Base-by-base conservation (phyloP, 108 stramenopile species). In the Poteriospumella lacustris region DNA sequence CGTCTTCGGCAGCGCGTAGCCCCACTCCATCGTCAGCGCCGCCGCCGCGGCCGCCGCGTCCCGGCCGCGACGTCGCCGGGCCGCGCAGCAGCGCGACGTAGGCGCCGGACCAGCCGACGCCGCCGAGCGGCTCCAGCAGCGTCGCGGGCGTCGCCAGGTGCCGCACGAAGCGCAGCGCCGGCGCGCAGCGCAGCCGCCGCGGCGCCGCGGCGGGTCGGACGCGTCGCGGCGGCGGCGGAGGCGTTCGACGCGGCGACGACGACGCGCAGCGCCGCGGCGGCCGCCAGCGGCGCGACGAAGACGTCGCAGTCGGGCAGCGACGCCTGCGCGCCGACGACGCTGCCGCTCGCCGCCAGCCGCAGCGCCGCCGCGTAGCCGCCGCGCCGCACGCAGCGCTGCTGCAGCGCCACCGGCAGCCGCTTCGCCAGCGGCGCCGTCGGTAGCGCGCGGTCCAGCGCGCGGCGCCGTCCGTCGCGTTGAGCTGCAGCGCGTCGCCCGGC, bases 71-170 rank as follows among this genome's bases (percentile, higher is more conserved):
- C 95, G 68, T 90, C 90, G 67, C 95, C 93, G 79, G 44, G 92
- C 56, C 94, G 96, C 83, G 97, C 97, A 3, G 94, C 95, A 94
- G 93, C 82, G 89, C 87, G 34, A 91, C 92, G 0, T 68, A 82
- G 19, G 91, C 93, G 33, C 93, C 94, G 19, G 97, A 97, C 78
- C n/a, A n/a, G 95, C 92, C 19, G 91, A 92, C 76, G 93, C 94
- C 28, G 95, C 93, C 76, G 94, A 95, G 78, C 92, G 95, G 85
- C 91, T 97, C 2, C 96, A 95, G 0, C 86, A 92, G 28, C 95
- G 96, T 15, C 95, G 94, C 39, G 95, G 96, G 78, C 96, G 95
- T 15, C 94, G 91, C n/a, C 91, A 92, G 78, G 91, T 94, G 29
- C 93, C 95, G 88, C 85, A 94, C 42, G n/a, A 83, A 95, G 38